phyloP scores from a whole-genome alignment of 441 rosid species.

The Erodium moschatum region DNA sequence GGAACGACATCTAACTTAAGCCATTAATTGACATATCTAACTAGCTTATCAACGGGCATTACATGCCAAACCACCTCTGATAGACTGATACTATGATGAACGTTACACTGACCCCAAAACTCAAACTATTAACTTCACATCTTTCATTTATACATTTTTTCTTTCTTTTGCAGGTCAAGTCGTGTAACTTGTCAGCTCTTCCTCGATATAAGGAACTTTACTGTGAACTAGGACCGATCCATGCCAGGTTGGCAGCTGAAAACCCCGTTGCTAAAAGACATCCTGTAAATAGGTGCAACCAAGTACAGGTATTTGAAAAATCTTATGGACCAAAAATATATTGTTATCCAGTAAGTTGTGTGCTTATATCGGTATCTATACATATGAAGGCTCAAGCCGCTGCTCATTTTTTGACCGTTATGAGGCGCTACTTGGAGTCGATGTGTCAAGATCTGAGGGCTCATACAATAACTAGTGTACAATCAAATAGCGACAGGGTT shows the following conservation, averaged over 20 bases:
- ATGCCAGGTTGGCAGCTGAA: constrained; percentile 51
- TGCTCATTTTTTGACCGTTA: constrained; percentile 46
- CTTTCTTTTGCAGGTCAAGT: constrained; percentile 40
- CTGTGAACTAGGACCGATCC: constrained; percentile 66
- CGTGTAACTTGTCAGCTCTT: constrained; percentile 56
- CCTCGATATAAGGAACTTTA: constrained; percentile 68
- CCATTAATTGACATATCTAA: too few relatives aligned
- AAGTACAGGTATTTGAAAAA: constrained; percentile 51
- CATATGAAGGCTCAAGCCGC: constrained; percentile 66
- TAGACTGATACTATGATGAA: not conserved
- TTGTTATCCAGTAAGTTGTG: not conserved
- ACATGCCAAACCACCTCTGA: too few relatives aligned
- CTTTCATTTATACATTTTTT: constrained; percentile 1
- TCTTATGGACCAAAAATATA: too few relatives aligned
- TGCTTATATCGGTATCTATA: not conserved
- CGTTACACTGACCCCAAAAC: not conserved
- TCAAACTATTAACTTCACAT: not conserved
- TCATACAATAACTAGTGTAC: constrained; percentile 89
- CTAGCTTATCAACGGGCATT: too few relatives aligned
- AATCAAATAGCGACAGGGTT: constrained; percentile 86
- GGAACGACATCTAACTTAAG: too few relatives aligned
- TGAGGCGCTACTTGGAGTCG: constrained; percentile 74
- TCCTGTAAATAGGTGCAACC: constrained; percentile 74
- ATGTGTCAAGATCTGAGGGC: constrained; percentile 73
- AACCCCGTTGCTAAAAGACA: constrained; percentile 49